phyloP scores from a whole-genome alignment of 1,139 yeast species.

The Sugiyamaella paludigena region DNA sequence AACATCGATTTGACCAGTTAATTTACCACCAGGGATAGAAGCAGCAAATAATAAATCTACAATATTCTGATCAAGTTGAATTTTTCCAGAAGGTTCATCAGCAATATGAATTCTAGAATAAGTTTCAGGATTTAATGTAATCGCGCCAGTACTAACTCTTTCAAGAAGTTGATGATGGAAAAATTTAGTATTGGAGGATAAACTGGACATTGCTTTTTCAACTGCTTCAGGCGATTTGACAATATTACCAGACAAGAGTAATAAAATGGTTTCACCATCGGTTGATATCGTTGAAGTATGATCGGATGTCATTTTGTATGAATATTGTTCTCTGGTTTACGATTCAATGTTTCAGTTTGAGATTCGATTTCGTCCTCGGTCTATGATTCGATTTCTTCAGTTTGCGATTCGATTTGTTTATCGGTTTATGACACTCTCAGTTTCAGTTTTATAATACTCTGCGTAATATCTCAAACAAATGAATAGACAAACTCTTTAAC shows the following conservation, averaged over 20 bases:
- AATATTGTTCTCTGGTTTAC: too few species aligned
- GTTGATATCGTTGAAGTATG: neutral
- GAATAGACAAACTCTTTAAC: too few species aligned
- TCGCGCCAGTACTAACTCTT: constrained; percentile 58
- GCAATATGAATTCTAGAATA: constrained; percentile 60
- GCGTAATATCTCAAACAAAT: too few species aligned
- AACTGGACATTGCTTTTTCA: constrained; percentile 3
- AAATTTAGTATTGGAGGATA: constrained; percentile 1
- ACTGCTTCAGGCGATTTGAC: constrained; percentile 13
- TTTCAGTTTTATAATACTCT: too few species aligned
- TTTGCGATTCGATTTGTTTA: too few species aligned
- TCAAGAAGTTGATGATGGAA: constrained; percentile 67
- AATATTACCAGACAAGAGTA: constrained; percentile 12
- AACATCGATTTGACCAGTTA: constrained; percentile 52
- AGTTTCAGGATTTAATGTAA: constrained; percentile 44
- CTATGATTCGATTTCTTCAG: too few species aligned
- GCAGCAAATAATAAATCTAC: constrained; percentile 45
- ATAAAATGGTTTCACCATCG: constrained; percentile 1
- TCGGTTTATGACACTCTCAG: too few species aligned
- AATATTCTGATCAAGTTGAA: constrained; percentile 45
- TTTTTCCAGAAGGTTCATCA: constrained; percentile 40
- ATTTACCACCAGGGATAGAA: constrained; percentile 48
- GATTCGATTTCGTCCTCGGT: too few species aligned
- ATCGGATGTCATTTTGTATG: constrained; percentile 13
- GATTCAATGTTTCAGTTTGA: too few species aligned